Base-by-base conservation (phyloP, 495 filamentous ascomycete genomes). In the Pyrenopolyporus hunteri region DNA sequence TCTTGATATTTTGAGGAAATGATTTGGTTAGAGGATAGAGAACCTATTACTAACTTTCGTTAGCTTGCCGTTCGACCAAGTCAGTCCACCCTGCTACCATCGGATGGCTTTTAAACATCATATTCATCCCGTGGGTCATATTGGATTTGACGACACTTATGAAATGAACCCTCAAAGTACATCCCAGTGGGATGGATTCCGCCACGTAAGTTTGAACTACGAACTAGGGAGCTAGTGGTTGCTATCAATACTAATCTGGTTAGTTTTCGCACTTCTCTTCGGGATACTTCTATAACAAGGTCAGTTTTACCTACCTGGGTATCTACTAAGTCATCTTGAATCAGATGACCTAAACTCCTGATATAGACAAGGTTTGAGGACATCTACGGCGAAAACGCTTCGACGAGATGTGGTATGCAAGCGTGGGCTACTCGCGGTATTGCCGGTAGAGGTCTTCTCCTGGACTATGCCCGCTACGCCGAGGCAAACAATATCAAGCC, bases 141-240 rank as follows among this genome's bases (percentile, higher is more conserved):
- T 73, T 73, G 74, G 80, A 2, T 85, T 86, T 52, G 86, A 89
- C 59, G 88, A 91, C 59, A 72, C 83, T 42, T 88, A 87, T 61
- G 76, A 80, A 10, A 74, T 89, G 59, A 88, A 89, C 63, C 85
- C 87, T 2, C 86, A 89, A 69, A 82, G 83, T 52, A 81, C 82
- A 2, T 86, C 85, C 0, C 88, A 91, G 69, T 90, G 87, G 87
- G 88, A 91, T 63, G 87, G 88, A 1, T 80, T 89, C 23, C 76
- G 85, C 43, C 86, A 89, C 64, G 80, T 83, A 23, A 49, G 48
- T 26, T 17, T 11, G 25, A 20, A 9, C 3, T 3, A 20, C 5
- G 9, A 26, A n/a, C 26, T 32, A 11, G 6, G 19, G 6, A 11
- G 2, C 0, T 26, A n/a, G n/a, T 43, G 9, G 7, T 32, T 36